Evolutionary conservation across 768 basidiomycete genomes (phyloP).

Genomic region (Podaxis sp.): DNA sequence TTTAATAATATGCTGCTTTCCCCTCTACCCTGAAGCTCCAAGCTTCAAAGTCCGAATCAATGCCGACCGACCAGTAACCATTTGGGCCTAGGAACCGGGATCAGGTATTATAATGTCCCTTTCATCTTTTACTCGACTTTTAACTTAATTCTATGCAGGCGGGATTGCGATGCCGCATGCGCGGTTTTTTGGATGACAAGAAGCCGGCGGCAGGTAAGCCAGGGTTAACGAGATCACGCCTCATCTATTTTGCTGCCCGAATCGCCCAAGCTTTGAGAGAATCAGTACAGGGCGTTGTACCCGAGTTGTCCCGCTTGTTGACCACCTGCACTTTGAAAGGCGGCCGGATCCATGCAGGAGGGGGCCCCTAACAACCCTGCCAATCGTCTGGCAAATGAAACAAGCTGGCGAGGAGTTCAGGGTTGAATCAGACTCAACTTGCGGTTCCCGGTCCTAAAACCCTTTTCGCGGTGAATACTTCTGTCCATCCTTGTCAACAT

Average conservation of each 20-base stretch:
- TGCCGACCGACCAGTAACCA: not conserved
- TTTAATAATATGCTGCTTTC: constrained; percentile 12
- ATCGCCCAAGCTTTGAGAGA: no score
- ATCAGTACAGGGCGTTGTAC: no score
- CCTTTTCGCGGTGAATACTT: not conserved
- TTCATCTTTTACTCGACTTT: not conserved
- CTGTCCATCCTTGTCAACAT: not conserved
- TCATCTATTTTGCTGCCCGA: no score
- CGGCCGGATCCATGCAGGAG: no score
- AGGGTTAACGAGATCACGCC: not conserved
- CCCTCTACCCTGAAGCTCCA: not conserved
- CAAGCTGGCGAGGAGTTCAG: not conserved
- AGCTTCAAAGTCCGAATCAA: not conserved
- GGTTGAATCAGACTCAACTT: not conserved
- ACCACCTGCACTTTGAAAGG: no score
- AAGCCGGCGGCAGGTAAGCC: not conserved
- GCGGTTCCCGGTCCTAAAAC: not conserved
- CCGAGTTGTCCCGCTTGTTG: no score
- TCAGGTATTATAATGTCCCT: not conserved
- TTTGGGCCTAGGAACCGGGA: not conserved
- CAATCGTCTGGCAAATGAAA: not conserved
- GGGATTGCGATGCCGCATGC: not conserved
- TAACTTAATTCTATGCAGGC: not conserved
- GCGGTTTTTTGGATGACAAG: not conserved
- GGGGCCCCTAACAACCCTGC: not conserved